Percentiles rank a stretch among this genome's conserved stretches.
Conservation (phyloP, 192 early-diverging fungal species). For the Backusella tuberculispora region DNA sequence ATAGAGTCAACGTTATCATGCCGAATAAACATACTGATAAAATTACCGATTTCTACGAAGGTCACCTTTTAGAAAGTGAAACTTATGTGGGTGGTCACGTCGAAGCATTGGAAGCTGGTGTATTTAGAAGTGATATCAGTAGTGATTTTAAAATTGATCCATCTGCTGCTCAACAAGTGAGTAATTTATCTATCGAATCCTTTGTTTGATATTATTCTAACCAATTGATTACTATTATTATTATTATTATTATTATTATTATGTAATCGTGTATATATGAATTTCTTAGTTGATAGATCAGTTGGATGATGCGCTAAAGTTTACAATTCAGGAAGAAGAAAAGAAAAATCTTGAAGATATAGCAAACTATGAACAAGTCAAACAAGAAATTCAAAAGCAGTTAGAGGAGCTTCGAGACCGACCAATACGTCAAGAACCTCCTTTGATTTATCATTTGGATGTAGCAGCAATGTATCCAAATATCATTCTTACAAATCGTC, state of each 20-base stretch:
- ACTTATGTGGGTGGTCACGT: slow-evolving; percentile 99
- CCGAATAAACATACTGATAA: slow-evolving; percentile 95
- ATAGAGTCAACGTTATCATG: slow-evolving; percentile 86
- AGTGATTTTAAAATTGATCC: slow-evolving; percentile 83
- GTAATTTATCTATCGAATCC: neutral
- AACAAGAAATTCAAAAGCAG: slow-evolving; percentile 61
- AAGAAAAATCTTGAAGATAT: slow-evolving; percentile 77
- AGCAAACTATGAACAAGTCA: slow-evolving; percentile 88
- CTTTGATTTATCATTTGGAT: slow-evolving; percentile 97
- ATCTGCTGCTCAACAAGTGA: slow-evolving; percentile 70
- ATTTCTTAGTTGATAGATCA: slow-evolving; percentile 79
- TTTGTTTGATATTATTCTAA: neutral
- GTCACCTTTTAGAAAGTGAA: slow-evolving; percentile 89
- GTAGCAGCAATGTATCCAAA: slow-evolving; percentile 99
- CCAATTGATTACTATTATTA: slow-evolving; percentile 7
- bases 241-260: neutral
- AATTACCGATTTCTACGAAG: slow-evolving; percentile 80
- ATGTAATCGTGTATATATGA: neutral
- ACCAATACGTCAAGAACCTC: slow-evolving; percentile 77
- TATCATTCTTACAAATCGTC: slow-evolving; percentile 96
- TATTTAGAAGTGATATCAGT: slow-evolving; percentile 92
- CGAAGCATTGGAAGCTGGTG: slow-evolving; percentile 98
- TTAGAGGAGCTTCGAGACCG: slow-evolving; percentile 79
- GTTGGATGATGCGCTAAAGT: slow-evolving; percentile 87
- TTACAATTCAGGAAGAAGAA: slow-evolving; percentile 87